These are phyloP conservation scores for Tetraselmis chui DNA, from an alignment of 139 green algal species.

Conservation along the genomic window DNA sequence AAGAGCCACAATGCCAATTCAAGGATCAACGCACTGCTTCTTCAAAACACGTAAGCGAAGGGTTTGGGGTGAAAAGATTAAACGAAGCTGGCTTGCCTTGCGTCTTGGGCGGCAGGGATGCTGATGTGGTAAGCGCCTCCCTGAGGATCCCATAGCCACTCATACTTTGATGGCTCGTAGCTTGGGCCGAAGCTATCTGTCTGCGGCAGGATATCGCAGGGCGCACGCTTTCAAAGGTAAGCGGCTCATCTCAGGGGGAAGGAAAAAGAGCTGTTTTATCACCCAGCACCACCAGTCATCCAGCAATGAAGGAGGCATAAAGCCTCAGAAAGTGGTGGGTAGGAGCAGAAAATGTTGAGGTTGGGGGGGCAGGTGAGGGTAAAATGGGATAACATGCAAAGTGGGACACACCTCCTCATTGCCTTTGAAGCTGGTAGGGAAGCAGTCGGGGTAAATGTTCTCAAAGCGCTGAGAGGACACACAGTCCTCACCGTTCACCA, in stretches of 20 bases:
- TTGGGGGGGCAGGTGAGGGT: neutral
- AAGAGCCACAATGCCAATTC: too few relatives aligned
- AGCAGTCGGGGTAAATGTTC: neutral
- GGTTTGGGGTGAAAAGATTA: neutral
- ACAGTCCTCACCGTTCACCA: neutral
- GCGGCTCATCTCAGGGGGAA: too few relatives aligned
- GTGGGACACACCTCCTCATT: neutral
- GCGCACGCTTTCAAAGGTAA: neutral
- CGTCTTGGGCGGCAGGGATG: neutral
- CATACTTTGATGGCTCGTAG: neutral
- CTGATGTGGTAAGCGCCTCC: slow-evolving; percentile 4
- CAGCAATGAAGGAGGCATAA: neutral
- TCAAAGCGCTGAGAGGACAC: neutral
- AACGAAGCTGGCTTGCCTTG: neutral
- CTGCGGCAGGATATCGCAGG: neutral
- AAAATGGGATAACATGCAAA: too few relatives aligned
- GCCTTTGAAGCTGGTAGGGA: neutral
- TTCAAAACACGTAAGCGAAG: too few relatives aligned
- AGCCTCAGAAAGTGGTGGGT: neutral
- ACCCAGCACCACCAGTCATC: too few relatives aligned
- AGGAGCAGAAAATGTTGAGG: too few relatives aligned
- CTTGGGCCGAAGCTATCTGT: neutral
- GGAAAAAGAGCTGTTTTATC: too few relatives aligned
- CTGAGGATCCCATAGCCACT: neutral
- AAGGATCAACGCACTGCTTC: too few relatives aligned